A percentile compares a stretch with the other conserved stretches of the same genome.
Conservation (phyloP, 257 asterid genomes). For the Rauvolfia tetraphylla region DNA sequence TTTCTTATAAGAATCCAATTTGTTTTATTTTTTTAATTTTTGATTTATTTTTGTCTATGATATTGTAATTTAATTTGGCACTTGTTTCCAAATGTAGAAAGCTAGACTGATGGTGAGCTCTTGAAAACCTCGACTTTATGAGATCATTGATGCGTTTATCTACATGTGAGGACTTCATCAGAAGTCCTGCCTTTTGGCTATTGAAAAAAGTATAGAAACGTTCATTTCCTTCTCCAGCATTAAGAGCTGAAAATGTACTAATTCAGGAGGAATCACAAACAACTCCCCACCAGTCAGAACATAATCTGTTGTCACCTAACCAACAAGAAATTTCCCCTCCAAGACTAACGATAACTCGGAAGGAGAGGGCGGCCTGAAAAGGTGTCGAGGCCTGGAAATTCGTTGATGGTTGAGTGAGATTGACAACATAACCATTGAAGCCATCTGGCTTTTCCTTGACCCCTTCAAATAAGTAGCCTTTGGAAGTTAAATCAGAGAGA, state of each 20-base stretch:
- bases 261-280: slow-evolving; percentile 16
- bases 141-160: neutral
- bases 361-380: slow-evolving; percentile 14
- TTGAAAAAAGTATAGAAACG: no score
- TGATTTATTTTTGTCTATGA: no score
- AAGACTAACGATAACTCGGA: slow-evolving; percentile 4
- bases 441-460: slow-evolving; percentile 27
- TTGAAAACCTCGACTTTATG: slow-evolving; percentile 10
- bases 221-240: no score
- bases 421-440: slow-evolving; percentile 21
- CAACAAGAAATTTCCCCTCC: slow-evolving; percentile 6
- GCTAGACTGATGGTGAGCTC: neutral
- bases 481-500: slow-evolving; percentile 4
- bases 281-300: slow-evolving; percentile 5
- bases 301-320: slow-evolving; percentile 7
- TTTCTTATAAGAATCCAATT: no score
- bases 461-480: slow-evolving; percentile 29
- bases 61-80: no score
- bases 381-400: slow-evolving; percentile 13
- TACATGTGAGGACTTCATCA: slow-evolving; percentile 2
- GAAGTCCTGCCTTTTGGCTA: slow-evolving; percentile 18
- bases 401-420: neutral
- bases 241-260: slow-evolving; percentile 15
- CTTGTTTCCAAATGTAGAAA: no score
- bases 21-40: no score